Evolutionary conservation across 495 filamentous ascomycete species (phyloP).

Genomic region (Talaromyces stipitatus): DNA sequence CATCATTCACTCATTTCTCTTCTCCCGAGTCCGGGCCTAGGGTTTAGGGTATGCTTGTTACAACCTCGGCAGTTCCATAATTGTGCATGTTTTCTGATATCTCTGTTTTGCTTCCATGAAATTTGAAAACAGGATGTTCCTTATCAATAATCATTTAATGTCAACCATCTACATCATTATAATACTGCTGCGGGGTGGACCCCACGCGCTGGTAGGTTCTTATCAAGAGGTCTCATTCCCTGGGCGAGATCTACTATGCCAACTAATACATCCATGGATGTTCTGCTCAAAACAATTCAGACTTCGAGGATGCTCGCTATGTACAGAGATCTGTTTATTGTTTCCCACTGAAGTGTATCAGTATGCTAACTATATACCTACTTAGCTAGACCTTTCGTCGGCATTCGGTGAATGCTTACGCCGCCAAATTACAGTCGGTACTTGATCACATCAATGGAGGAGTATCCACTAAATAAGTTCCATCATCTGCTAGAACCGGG

Average conservation of each 20-base stretch:
- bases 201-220: no score
- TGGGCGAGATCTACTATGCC: no score
- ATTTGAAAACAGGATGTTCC: neutral
- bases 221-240: no score
- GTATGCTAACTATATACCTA: neutral
- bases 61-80: neutral
- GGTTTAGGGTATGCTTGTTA: neutral
- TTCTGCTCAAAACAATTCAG: no score
- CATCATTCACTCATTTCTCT: neutral
- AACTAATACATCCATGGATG: no score
- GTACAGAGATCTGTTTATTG: neutral
- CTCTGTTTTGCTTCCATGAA: neutral
- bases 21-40: neutral
- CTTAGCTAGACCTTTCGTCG: neutral
- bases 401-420: neutral
- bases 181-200: no score
- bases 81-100: neutral
- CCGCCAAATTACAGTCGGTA: neutral
- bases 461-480: neutral
- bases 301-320: no score
- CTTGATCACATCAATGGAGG: neutral
- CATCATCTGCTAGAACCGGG: neutral
- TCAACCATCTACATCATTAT: no score
- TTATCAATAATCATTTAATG: no score
- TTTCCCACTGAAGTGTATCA: neutral